Evolutionary conservation across 2,329 filamentous ascomycete species (phyloP).

Genomic region (Alternaria conjuncta): DNA sequence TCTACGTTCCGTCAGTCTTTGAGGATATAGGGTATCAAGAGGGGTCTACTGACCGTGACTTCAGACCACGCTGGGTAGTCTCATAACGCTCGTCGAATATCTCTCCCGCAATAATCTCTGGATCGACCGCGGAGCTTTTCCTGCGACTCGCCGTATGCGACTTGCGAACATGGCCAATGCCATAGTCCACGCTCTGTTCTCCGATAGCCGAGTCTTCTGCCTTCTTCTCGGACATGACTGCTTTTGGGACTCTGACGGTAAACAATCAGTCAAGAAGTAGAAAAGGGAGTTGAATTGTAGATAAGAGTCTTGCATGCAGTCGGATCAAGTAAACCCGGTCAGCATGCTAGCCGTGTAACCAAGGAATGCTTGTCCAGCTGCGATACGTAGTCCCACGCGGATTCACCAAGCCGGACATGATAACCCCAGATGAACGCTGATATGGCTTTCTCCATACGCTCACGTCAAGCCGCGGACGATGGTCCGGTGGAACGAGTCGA

Average conservation of each 20-base stretch:
- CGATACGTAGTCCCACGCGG: neutral
- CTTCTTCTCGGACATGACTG: constrained; percentile 27
- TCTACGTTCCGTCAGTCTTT: constrained; percentile 53
- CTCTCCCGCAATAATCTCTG: constrained; percentile 36
- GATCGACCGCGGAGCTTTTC: constrained; percentile 30
- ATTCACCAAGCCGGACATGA: constrained; percentile 1
- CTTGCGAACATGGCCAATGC: constrained; percentile 9
- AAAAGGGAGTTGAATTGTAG: neutral
- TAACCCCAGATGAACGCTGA: neutral
- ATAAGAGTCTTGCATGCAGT: constrained; percentile 10
- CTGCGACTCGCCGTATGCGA: constrained; percentile 16
- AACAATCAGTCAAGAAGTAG: neutral
- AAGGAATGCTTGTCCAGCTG: constrained; percentile 12
- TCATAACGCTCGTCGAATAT: constrained; percentile 46
- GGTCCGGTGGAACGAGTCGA: neutral
- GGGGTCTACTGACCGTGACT: constrained; percentile 42
- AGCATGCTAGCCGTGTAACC: neutral
- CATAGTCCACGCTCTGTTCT: constrained; percentile 15
- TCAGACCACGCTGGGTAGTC: constrained; percentile 49
- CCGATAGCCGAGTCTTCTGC: constrained; percentile 2
- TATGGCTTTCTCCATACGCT: neutral
- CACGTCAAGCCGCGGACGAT: constrained; percentile 1
- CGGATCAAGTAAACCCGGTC: constrained; percentile 10
- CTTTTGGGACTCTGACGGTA: neutral
- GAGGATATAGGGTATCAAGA: neutral